Percentiles rank a stretch among this genome's conserved stretches.
Evolutionary conservation across 441 rosid species (phyloP).

Genomic region (Pelargonium exstipulatum): DNA sequence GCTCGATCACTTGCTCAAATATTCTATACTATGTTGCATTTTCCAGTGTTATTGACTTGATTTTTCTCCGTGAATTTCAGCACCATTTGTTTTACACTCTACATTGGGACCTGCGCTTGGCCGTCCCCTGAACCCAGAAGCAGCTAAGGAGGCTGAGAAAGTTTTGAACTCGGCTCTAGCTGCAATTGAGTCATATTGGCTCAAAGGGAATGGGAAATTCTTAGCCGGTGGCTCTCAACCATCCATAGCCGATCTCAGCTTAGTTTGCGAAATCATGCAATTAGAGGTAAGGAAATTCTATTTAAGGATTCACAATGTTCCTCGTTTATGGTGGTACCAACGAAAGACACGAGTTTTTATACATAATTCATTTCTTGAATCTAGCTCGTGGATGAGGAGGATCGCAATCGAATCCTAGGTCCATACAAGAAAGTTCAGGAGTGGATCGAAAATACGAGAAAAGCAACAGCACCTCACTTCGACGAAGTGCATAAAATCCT

Average conservation of each 20-base stretch:
- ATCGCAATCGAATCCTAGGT: constrained; percentile 44
- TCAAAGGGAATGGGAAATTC: constrained; percentile 61
- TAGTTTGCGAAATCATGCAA: constrained; percentile 83
- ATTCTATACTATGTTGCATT: neutral
- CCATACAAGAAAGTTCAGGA: constrained; percentile 64
- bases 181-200: constrained; percentile 71
- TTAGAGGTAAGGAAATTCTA: constrained; percentile 50
- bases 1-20: neutral
- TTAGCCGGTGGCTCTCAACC: constrained; percentile 71
- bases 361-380: constrained; percentile 11
- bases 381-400: constrained; percentile 67
- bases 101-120: constrained; percentile 57
- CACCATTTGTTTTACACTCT: constrained; percentile 36
- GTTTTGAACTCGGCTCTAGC: constrained; percentile 46
- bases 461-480: constrained; percentile 69
- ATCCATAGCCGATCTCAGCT: constrained; percentile 83
- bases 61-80: constrained; percentile 32
- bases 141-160: constrained; percentile 65
- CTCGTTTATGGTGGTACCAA: too few relatives aligned
- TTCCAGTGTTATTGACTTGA: constrained; percentile 10
- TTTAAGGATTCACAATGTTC: neutral
- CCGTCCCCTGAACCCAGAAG: constrained; percentile 42
- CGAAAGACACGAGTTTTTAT: neutral
- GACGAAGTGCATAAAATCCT: constrained; percentile 62
- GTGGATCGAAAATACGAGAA: constrained; percentile 67